Percentiles rank a stretch among this genome's conserved stretches.
Conservation (phyloP, 2,329 filamentous ascomycete genomes). For the Trichoderma arundinaceum region DNA sequence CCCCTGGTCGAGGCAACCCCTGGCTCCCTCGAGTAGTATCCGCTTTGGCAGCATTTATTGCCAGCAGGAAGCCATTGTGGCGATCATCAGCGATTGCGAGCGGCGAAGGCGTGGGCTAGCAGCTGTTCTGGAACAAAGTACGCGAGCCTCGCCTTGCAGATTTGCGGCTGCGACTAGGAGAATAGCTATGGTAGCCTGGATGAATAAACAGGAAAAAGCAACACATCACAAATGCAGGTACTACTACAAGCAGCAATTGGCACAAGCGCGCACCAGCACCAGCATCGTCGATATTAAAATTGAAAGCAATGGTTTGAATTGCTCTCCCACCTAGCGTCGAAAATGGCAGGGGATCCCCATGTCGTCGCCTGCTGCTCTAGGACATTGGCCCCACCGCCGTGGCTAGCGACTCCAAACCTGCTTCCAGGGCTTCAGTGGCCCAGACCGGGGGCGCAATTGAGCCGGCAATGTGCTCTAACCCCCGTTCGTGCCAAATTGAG, state of each 20-base stretch:
- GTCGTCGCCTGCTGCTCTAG: conserved; percentile 17
- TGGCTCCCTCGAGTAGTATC: not conserved
- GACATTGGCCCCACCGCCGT: conserved; percentile 18
- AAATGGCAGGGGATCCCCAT: conserved; percentile 20
- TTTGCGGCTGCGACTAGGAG: too few relatives aligned
- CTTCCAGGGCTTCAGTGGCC: conserved; percentile 24
- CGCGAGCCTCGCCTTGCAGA: not conserved
- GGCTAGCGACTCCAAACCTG: conserved; percentile 19
- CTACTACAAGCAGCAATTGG: not conserved
- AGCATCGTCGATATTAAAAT: conserved; percentile 20
- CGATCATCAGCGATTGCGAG: conserved; percentile 25
- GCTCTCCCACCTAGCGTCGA: not conserved
- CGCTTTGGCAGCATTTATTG: conserved; percentile 19
- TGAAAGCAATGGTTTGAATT: conserved; percentile 6
- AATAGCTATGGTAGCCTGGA: not conserved
- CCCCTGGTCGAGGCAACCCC: conserved; percentile 14
- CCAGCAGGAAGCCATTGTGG: conserved; percentile 8
- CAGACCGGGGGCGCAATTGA: conserved; percentile 20
- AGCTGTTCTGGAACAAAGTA: not conserved
- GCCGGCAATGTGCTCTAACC: conserved; percentile 21
- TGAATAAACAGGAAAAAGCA: not conserved
- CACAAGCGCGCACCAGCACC: conserved; percentile 5
- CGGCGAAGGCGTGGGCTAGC: not conserved
- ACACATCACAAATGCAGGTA: not conserved
- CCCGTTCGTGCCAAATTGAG: conserved; percentile 29